phyloP scores from a whole-genome alignment of 352 stramenopile genomes.

The Pythium sukuiense region DNA sequence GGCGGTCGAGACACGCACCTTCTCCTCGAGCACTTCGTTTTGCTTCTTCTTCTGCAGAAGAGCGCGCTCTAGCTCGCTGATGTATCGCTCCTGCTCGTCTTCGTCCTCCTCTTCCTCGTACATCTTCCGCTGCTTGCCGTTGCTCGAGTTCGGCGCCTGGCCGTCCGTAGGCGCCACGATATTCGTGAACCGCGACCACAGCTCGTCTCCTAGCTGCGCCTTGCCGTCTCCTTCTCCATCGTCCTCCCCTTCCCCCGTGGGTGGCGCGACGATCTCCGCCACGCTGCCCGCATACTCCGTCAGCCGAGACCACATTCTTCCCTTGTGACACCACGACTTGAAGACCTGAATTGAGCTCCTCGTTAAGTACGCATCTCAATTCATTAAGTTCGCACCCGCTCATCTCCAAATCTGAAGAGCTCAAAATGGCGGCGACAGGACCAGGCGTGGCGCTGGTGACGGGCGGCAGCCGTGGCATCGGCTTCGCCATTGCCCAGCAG shows the following conservation, averaged over 20 bases:
- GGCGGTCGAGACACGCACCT: conserved; percentile 25
- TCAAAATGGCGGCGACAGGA: conserved; percentile 8
- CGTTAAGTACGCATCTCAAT: conserved; percentile 10
- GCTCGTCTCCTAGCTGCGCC: conserved; percentile 22
- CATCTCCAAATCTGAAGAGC: not conserved
- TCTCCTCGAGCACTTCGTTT: conserved; percentile 56
- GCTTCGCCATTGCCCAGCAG: conserved; percentile 66
- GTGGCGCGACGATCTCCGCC: conserved; percentile 70
- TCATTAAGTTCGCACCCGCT: conserved; percentile 12
- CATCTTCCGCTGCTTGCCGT: not conserved
- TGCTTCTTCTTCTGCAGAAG: conserved; percentile 76
- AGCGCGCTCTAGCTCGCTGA: conserved; percentile 69
- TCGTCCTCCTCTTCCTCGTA: conserved; percentile 30
- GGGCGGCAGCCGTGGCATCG: conserved; percentile 78
- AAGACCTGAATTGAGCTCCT: conserved; percentile 1
- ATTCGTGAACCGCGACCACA: conserved; percentile 23
- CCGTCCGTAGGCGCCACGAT: conserved; percentile 13
- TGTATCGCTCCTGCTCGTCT: conserved; percentile 79
- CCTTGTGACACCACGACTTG: conserved; percentile 1
- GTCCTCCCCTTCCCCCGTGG: conserved; percentile 30
- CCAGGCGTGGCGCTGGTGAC: conserved; percentile 59
- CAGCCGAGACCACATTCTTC: conserved; percentile 63
- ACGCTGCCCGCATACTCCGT: conserved; percentile 57
- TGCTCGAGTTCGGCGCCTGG: not conserved
- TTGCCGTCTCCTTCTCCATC: not conserved